Base-by-base conservation (phyloP, 1,139 yeast species). In the Nakaseomyces bracarensis region DNA sequence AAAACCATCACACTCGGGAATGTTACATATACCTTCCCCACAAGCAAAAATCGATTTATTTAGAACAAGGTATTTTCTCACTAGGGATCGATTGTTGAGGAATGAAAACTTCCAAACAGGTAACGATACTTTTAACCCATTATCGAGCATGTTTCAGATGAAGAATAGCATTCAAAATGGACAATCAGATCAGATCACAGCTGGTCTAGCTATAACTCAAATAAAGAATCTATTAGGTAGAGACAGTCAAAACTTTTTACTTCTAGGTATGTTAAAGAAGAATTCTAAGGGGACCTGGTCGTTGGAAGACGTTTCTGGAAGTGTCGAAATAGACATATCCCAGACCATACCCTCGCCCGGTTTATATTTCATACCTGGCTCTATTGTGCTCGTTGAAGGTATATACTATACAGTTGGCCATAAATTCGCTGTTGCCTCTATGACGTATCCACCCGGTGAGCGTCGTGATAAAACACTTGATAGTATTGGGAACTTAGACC, bases 381-480 rank as follows among this genome's bases (percentile, higher is more conserved):
- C 82, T 69, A 78, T 82, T 53, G 76, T 86, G 1, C 67, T 89
- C 3, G 82, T 82, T 36, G 95, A 87, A 56, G 99, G 99, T 11
- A 76, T 85, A 19, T 61, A 61, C 45, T 85, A 84, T 54, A 74
- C 85, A 0, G 79, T 77, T 5, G 67, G 69, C 11, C 73, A 77
- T 19, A 75, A 72, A 31, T 87, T 91, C 55, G 77, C 82, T 49
- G 95, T 83, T 1, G 73, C 83, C 28, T 74, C 82, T 11, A 70
- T 89, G 42, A 84, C 84, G 1, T 96, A 86, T 46, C 98, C 98
- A 1, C 89, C 94, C 0, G 82, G 87, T 2, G 98, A 91, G 58
- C 69, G 75, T 50, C 68, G 97, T 46, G 79, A 73, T 13, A 60
- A 56, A 1, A 71, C 93, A 0, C 58, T 79, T 43, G 89, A 80